These are phyloP conservation scores for Umbellularia californica DNA, from an alignment of 164 flowering plant species.

Conservation along the genomic window DNA sequence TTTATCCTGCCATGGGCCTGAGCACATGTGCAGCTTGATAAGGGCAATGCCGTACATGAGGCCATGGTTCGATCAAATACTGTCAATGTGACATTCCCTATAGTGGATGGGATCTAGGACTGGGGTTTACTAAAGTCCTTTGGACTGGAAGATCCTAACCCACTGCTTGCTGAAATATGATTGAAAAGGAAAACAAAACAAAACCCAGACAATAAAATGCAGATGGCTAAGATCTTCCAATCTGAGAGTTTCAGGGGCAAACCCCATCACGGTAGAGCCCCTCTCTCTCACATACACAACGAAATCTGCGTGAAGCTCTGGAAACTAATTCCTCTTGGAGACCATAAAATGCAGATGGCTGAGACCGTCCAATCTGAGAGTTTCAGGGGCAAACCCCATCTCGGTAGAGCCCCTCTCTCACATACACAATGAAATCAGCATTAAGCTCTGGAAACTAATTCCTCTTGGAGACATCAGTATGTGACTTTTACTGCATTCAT, in stretches of 20 bases:
- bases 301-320: not conserved
- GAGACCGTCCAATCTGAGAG: not conserved
- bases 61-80: not conserved
- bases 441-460: not conserved
- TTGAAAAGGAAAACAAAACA: not conserved
- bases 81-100: not conserved
- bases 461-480: not conserved
- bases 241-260: not conserved
- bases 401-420: not conserved
- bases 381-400: not conserved
- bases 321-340: not conserved
- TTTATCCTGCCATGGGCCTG: not conserved
- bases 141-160: not conserved
- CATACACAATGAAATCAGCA: not conserved
- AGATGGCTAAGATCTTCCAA: not conserved
- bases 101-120: not conserved
- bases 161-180: not conserved
- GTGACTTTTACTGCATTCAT: not conserved
- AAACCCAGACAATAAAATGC: not conserved
- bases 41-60: not conserved
- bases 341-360: not conserved
- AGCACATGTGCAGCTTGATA: not conserved
- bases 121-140: not conserved
- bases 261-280: not conserved
- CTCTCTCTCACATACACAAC: not conserved